These are phyloP conservation scores for Phoma herbarum DNA, from an alignment of 2,329 filamentous ascomycete genomes.

Conservation along the genomic window DNA sequence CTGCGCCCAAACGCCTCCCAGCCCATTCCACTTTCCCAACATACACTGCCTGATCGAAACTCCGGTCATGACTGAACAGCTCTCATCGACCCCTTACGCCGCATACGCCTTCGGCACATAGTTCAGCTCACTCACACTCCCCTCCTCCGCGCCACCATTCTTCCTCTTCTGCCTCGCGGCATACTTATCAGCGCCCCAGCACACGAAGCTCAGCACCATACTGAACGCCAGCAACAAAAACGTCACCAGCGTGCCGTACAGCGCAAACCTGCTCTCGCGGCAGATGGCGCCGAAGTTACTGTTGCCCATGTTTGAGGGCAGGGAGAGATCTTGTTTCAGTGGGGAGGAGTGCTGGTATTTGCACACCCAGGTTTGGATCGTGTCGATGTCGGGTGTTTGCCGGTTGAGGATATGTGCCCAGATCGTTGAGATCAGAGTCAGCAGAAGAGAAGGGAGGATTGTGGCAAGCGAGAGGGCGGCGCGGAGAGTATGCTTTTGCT, in stretches of 20 bases:
- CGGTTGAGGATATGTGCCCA: slow-evolving; percentile 52
- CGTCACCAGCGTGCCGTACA: slow-evolving; percentile 54
- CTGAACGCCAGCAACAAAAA: slow-evolving; percentile 51
- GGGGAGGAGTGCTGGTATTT: slow-evolving; percentile 45
- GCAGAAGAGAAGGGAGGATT: slow-evolving; percentile 48
- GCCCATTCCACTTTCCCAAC: too few species aligned
- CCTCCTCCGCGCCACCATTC: slow-evolving; percentile 27
- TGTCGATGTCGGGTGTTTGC: slow-evolving; percentile 46
- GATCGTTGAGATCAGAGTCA: slow-evolving; percentile 53
- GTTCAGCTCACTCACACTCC: slow-evolving; percentile 17
- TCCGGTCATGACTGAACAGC: not conserved
- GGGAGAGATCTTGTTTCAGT: slow-evolving; percentile 32
- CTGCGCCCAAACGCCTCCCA: slow-evolving; percentile 17
- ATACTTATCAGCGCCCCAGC: slow-evolving; percentile 52
- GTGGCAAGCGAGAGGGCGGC: slow-evolving; percentile 50
- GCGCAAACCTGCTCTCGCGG: slow-evolving; percentile 55
- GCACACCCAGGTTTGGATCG: slow-evolving; percentile 53
- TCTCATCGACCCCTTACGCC: not conserved
- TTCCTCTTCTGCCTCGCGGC: slow-evolving; percentile 44
- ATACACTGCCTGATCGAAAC: too few species aligned
- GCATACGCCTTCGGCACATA: slow-evolving; percentile 22
- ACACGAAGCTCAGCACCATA: slow-evolving; percentile 45
- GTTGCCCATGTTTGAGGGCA: slow-evolving; percentile 46
- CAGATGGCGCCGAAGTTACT: slow-evolving; percentile 52
- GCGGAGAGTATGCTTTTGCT: slow-evolving; percentile 49